phyloP scores from a whole-genome alignment of 2,329 filamentous ascomycete species.

The Epichloe baconii region DNA sequence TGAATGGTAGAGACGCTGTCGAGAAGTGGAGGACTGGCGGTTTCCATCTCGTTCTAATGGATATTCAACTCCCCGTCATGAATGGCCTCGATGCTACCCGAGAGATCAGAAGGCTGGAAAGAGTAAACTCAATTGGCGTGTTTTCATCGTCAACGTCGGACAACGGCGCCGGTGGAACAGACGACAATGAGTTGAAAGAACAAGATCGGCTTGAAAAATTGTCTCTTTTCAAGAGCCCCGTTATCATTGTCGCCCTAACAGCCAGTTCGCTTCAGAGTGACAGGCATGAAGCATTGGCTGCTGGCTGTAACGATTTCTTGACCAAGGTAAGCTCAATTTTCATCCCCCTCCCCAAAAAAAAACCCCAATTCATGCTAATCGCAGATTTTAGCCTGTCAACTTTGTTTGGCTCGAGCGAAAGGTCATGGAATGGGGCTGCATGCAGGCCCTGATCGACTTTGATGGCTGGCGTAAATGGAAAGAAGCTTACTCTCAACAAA shows the following conservation, averaged over 20 bases:
- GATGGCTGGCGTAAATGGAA: conserved; percentile 98
- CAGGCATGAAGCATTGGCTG: conserved; percentile 84
- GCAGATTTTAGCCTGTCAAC: conserved; percentile 64
- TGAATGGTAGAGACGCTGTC: conserved; percentile 88
- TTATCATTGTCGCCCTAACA: conserved; percentile 94
- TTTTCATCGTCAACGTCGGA: conserved; percentile 62
- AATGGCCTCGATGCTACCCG: conserved; percentile 88
- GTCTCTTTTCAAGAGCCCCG: conserved; percentile 80
- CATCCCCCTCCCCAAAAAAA: neutral
- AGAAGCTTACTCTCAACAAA: conserved; percentile 47
- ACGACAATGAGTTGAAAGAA: conserved; percentile 37
- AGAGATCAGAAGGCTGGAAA: conserved; percentile 81
- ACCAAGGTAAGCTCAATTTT: conserved; percentile 58
- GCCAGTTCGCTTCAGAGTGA: conserved; percentile 92
- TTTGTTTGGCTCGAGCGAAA: conserved; percentile 96
- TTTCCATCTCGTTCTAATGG: conserved; percentile 95
- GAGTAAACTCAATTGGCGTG: conserved; percentile 83
- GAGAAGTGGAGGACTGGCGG: conserved; percentile 86
- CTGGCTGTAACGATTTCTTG: conserved; percentile 95
- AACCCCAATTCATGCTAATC: neutral
- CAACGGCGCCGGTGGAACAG: conserved; percentile 30
- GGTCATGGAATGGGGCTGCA: conserved; percentile 98
- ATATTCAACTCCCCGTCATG: conserved; percentile 96
- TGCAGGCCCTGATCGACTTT: conserved; percentile 97
- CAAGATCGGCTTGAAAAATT: conserved; percentile 57